A percentile compares a stretch with the other conserved stretches of the same genome.
These are phyloP conservation scores for Euphorbia pulcherrima DNA, from an alignment of 345 rosid species.

Conservation along the genomic window DNA sequence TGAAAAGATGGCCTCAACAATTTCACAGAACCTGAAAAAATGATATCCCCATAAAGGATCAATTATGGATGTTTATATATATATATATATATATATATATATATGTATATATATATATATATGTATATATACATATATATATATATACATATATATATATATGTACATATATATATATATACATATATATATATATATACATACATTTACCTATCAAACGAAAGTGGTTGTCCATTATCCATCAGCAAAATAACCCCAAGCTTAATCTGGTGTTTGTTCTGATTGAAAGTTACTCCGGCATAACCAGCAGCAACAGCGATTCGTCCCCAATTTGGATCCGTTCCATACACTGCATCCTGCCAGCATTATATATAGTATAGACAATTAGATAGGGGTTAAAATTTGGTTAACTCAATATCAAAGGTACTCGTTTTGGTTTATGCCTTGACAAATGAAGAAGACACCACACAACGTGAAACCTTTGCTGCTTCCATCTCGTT, in stretches of 20 bases:
- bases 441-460: constrained; percentile 94
- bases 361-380: constrained; percentile 14
- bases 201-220: constrained; percentile 62
- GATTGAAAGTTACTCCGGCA: constrained; percentile 63
- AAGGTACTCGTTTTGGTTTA: constrained; percentile 19
- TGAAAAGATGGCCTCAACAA: no score
- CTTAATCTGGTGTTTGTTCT: constrained; percentile 51
- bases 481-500: constrained; percentile 77
- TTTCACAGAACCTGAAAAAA: no score
- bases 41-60: no score
- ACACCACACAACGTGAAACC: constrained; percentile 86
- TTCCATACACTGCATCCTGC: constrained; percentile 89
- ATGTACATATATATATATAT: no score
- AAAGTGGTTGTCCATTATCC: constrained; percentile 83
- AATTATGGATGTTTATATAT: no score
- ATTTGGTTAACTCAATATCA: constrained; percentile 14
- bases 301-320: constrained; percentile 95
- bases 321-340: constrained; percentile 98
- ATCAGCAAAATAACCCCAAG: constrained; percentile 85
- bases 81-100: no score
- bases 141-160: no score
- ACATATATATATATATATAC: no score
- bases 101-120: no score
- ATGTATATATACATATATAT: no score
- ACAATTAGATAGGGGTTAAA: constrained; percentile 17